A percentile compares a stretch with the other conserved stretches of the same genome.
phyloP scores from a whole-genome alignment of 176 grass and related monocot genomes.

The Sorghum bicolor region DNA sequence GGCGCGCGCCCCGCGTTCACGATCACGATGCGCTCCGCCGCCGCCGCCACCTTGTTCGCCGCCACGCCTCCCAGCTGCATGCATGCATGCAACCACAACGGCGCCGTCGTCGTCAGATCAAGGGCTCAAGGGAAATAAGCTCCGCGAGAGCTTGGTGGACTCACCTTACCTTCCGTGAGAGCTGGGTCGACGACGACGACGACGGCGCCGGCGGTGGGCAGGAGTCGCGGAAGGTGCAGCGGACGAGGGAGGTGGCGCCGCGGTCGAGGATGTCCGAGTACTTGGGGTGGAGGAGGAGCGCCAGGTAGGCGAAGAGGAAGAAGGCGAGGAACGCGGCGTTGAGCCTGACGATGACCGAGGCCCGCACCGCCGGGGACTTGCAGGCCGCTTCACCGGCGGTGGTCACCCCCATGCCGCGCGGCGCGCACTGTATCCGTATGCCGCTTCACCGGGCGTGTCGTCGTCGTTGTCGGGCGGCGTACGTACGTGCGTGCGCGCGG shows the following conservation, averaged over 20 bases:
- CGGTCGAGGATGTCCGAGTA: constrained; percentile 47
- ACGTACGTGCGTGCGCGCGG: background rate
- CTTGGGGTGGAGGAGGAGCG: constrained; percentile 76
- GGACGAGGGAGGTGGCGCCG: constrained; percentile 52
- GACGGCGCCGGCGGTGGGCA: background rate
- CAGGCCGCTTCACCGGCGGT: constrained; percentile 35
- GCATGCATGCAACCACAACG: background rate
- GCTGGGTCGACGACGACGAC: constrained; percentile 11
- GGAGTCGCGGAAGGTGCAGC: constrained; percentile 64
- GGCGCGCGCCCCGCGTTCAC: constrained; percentile 44
- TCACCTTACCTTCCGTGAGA: constrained; percentile 95
- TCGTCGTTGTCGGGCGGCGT: background rate
- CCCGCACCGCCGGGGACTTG: constrained; percentile 54
- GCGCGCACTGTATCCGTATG: background rate
- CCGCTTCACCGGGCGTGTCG: background rate
- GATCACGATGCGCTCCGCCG: constrained; percentile 49
- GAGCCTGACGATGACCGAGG: constrained; percentile 62
- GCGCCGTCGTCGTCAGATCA: background rate
- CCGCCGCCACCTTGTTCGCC: constrained; percentile 39
- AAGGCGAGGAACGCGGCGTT: constrained; percentile 80
- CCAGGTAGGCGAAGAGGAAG: constrained; percentile 74
- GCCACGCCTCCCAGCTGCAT: constrained; percentile 39
- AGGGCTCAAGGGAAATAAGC: background rate
- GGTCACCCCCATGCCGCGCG: constrained; percentile 26
- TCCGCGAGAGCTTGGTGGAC: constrained; percentile 2